phyloP scores from a whole-genome alignment of 192 early-diverging fungal genomes.

The Mycoemilia scoparia region DNA sequence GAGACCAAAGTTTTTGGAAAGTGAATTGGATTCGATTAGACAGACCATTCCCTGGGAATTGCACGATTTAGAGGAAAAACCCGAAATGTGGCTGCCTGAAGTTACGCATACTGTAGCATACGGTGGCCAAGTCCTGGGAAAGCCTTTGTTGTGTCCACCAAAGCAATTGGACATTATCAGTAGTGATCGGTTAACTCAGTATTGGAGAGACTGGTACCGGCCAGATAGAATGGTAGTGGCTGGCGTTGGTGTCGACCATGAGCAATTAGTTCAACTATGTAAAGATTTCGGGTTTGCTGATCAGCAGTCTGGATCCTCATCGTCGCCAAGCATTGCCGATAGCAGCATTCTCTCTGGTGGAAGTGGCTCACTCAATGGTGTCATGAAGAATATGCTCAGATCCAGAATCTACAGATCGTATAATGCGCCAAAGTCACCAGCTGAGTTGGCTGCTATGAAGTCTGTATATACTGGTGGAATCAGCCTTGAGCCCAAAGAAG shows the following conservation, averaged over 20 bases:
- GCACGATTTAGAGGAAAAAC: constrained; percentile 65
- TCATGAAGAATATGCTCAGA: too few relatives aligned
- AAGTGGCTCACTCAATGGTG: constrained; percentile 2
- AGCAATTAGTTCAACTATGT: constrained; percentile 48
- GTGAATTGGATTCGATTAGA: constrained; percentile 68
- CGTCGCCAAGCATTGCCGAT: background rate
- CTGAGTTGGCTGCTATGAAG: constrained; percentile 18
- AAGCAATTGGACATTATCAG: constrained; percentile 48
- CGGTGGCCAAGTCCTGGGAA: constrained; percentile 58
- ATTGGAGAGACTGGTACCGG: constrained; percentile 64
- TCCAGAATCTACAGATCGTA: constrained; percentile 14
- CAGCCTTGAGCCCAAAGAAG: constrained; percentile 47
- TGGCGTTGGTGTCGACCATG: constrained; percentile 71
- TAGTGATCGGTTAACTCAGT: constrained; percentile 44
- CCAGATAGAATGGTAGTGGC: constrained; percentile 86
- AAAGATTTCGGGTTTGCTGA: constrained; percentile 61
- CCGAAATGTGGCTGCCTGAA: constrained; percentile 76
- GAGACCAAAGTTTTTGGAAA: constrained; percentile 46
- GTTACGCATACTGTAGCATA: constrained; percentile 71
- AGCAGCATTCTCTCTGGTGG: constrained; percentile 8
- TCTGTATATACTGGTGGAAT: constrained; percentile 73
- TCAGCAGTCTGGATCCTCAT: constrained; percentile 4
- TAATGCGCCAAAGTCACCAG: constrained; percentile 7
- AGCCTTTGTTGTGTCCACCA: constrained; percentile 53
- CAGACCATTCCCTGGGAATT: constrained; percentile 71